Conservation (phyloP, 208 protist genomes). For the Tetramitus jugosus region DNA sequence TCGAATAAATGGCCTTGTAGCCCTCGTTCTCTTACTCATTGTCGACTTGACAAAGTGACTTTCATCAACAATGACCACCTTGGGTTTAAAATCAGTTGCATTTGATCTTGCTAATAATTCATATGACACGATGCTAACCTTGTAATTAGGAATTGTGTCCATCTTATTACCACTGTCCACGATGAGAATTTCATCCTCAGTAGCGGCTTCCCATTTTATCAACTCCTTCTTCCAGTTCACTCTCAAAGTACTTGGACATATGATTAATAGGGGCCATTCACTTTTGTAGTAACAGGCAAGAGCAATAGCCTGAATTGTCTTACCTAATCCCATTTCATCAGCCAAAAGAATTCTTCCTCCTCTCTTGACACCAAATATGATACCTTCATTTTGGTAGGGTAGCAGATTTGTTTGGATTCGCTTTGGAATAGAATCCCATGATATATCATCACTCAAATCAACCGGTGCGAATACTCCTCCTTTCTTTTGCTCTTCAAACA, state of each 20-base stretch:
- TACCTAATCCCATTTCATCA: constrained; percentile 70
- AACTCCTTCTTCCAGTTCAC: constrained; percentile 81
- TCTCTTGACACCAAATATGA: not conserved
- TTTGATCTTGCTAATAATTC: not conserved
- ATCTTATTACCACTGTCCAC: constrained; percentile 48
- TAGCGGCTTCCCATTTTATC: no score
- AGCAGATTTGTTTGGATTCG: not conserved
- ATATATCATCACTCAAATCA: not conserved
- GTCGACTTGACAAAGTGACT: constrained; percentile 84
- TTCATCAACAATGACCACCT: constrained; percentile 86
- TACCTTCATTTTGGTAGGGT: not conserved
- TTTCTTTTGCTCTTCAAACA: no score
- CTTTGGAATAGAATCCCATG: not conserved
- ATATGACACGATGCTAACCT: not conserved
- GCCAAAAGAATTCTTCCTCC: constrained; percentile 10
- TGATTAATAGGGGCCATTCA: constrained; percentile 86
- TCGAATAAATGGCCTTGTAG: constrained; percentile 61
- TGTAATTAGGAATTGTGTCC: not conserved
- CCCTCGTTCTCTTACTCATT: constrained; percentile 51
- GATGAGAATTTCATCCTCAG: no score
- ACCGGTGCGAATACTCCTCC: no score
- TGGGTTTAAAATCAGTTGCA: constrained; percentile 46
- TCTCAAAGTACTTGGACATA: constrained; percentile 77
- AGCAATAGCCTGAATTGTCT: constrained; percentile 87
- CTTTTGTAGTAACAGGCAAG: no score